Base-by-base conservation (phyloP, 306 rosid species). In the Carpinus fangiana region DNA sequence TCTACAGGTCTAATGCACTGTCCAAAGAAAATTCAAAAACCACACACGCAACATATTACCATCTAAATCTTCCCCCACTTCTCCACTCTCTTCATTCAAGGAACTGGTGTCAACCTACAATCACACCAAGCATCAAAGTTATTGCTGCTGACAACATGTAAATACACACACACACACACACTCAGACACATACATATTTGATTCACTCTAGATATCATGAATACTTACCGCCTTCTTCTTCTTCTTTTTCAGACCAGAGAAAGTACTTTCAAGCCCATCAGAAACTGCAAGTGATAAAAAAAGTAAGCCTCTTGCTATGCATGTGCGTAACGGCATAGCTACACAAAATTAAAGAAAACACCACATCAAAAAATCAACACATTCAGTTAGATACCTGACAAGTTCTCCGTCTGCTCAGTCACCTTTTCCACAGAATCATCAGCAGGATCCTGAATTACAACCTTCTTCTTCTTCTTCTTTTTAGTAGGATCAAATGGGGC, bases 391-490 rank as follows among this genome's bases (percentile, higher is more conserved):
- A 82, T 75, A 93, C 99, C 97, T 21, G 96, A 45, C 47, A 95
- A 79, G 78, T 45, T 93, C 85, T 93, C 99, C 4, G 99, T 91
- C 79, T 95, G 88, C 87, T 91, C 98, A 4, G 92, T 84, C 90
- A 92, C 83, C 36, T 85, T 87, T 43, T 94, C 98, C 82, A 85
- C 97, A 1, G 89, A 61, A 28, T 95, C 99, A 75, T 95, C 98
- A 17, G 83, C 82, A 13, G 36, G 66, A 53, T 88, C 94, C 80
- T 84, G 89, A 57, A 90, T 84, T 5, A 82, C 79, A 50, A 86
- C 89, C 84, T 90, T 88, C 88, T 90, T 88, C 86, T 83, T 94
- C 92, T 95, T 95, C 94, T 95, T 95, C 89, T 95, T 95, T 78
- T 95, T 95, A 62, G 92, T 84, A 26, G 98, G 98, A 89, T 95